Percentiles rank a stretch among this genome's conserved stretches.
Conservation (phyloP, 73 alveolate species). For the Effrenium voratum region DNA sequence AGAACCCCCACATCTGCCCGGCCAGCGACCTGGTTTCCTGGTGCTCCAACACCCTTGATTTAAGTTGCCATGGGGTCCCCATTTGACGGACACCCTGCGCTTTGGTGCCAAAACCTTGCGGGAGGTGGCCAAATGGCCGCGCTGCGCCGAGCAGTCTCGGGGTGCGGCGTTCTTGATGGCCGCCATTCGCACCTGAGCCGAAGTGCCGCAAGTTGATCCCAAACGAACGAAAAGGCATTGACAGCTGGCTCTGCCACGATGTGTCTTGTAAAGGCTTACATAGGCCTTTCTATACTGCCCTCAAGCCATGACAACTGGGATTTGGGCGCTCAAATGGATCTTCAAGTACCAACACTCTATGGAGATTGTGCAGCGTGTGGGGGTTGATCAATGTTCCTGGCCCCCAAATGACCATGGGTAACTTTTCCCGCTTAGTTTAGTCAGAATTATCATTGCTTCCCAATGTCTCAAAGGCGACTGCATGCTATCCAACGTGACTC, state of each 20-base stretch:
- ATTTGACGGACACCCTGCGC: neutral
- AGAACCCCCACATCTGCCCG: neutral
- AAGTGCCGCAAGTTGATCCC: neutral
- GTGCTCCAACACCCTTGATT: neutral
- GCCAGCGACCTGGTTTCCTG: neutral
- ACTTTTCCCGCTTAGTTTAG: neutral
- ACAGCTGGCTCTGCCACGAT: neutral
- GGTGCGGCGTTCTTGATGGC: conserved; percentile 41
- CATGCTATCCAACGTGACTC: too few species aligned
- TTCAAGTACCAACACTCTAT: neutral
- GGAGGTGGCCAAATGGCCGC: too few species aligned
- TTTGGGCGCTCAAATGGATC: neutral
- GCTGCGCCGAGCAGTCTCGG: too few species aligned
- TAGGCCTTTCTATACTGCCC: neutral
- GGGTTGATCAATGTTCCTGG: neutral
- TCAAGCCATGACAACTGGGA: neutral
- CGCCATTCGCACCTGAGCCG: conserved; percentile 31
- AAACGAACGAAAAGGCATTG: too few species aligned
- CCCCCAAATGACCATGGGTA: neutral
- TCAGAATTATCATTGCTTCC: neutral
- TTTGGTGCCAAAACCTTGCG: too few species aligned
- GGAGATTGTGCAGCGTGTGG: neutral
- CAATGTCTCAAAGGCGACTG: neutral
- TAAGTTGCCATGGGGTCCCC: neutral
- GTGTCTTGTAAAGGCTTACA: neutral